Evolutionary conservation across 2,329 filamentous ascomycete genomes (phyloP), one percentile per base, ranked within the genome.

Genomic region (Xylaria sp.): DNA sequence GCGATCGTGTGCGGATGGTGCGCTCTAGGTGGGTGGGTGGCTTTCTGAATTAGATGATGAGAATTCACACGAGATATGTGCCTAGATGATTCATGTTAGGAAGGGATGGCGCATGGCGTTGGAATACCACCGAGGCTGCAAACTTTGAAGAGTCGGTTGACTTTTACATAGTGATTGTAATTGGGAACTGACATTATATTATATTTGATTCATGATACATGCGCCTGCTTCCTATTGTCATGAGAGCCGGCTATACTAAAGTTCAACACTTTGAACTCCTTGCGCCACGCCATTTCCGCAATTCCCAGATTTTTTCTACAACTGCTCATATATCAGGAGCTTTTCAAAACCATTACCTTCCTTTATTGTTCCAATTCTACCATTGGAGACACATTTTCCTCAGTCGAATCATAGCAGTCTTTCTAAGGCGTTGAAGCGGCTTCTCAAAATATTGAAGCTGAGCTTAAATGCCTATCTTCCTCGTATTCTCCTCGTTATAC

Each of bases 21-120:
- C 25, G 47, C 29, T 50, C 38, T 5, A n/a, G 42, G 42, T 42
- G 45, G 31, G 39, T 39, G 39, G 42, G 42, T 42, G 45, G 31
- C 44, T 39, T 38, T 54, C 11, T 22, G 22, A 36, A 20, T 44
- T 57, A 33, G 36, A 59, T 68, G 38, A 62, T 20, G 61, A 38
- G 39, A 38, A 20, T 20, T 55, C 53, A 53, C 27, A 31, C 58
- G 42, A 61, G 10, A 31, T n/a, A n/a, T 39, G 15, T 36, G 60
- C 17, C 22, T 54, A 45, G 22, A 66, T 56, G 39, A 61, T 57
- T 64, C 15, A 61, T n/a, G 44, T 51, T 65, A 33, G 58, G 67
- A 51, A 65, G 29, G 44, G 10, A 62, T 17, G 72, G 72, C 50
- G 73, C 70, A 62, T 10, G 72, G 72, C 50, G 72, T 72, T 73